A percentile compares a stretch with the other conserved stretches of the same genome.
Evolutionary conservation across 2,329 filamentous ascomycete genomes (phyloP).

Genomic region (Moelleriella libera): DNA sequence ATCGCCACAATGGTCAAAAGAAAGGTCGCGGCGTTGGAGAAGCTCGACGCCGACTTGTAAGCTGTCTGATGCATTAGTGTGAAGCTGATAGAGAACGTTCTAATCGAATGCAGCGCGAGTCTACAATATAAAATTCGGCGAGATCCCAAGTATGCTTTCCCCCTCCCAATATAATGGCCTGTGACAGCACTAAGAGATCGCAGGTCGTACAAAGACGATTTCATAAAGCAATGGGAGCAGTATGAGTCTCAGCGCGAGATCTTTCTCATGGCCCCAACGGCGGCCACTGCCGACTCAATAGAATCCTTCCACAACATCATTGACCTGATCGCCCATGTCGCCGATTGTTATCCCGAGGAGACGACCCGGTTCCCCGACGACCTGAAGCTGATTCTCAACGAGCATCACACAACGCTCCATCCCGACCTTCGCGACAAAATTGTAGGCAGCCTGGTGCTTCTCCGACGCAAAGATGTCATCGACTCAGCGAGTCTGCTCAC

Average conservation of each 20-base stretch:
- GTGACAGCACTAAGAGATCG: constrained; percentile 5
- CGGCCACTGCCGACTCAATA: constrained; percentile 62
- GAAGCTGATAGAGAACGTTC: not conserved
- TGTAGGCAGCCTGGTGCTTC: constrained; percentile 73
- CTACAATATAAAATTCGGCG: constrained; percentile 83
- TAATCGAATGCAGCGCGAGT: constrained; percentile 42
- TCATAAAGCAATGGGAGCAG: constrained; percentile 75
- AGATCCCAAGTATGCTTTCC: constrained; percentile 56
- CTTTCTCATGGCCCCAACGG: constrained; percentile 71
- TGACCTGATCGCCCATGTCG: constrained; percentile 85
- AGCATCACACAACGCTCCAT: constrained; percentile 73
- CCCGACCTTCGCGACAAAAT: constrained; percentile 85
- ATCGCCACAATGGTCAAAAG: constrained; percentile 56
- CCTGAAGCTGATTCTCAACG: constrained; percentile 63
- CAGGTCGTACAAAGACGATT: constrained; percentile 82
- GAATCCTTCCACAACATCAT: constrained; percentile 83
- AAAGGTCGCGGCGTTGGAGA: constrained; percentile 84
- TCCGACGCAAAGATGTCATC: constrained; percentile 84
- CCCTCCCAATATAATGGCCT: constrained; percentile 2
- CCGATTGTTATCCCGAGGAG: constrained; percentile 80
- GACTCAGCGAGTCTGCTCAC: constrained; percentile 74
- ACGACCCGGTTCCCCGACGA: constrained; percentile 67
- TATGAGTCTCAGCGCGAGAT: constrained; percentile 87
- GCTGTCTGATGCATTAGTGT: constrained; percentile 12
- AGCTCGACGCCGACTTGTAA: constrained; percentile 80